Evolutionary conservation across 73 alveolate genomes (phyloP), one percentile per base, ranked within the genome.

Genomic region (Uronychia binucleata): DNA sequence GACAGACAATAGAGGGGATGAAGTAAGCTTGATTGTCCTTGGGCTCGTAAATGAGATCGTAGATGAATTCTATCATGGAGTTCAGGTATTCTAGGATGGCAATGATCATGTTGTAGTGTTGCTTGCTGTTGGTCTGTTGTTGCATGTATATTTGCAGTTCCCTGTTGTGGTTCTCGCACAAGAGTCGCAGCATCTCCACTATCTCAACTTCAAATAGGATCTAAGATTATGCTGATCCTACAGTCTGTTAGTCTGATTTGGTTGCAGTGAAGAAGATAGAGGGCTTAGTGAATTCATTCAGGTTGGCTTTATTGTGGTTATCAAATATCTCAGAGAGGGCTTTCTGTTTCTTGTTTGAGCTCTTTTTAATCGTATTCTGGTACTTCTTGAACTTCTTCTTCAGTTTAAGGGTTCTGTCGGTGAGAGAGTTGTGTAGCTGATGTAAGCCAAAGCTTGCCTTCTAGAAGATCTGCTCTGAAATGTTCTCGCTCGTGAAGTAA

Each of bases 71-170:
- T 11, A 46, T 46, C 67, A 46, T 46, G 67, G 67, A 46, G 67
- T 46, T 26, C 26, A 77, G 59, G 75, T 77, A 77, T 11, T 77
- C 84, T 26, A 34, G 26, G 74, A 77, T 77, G 0, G 32, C 75
- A 30, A 26, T 77, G 75, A 77, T 77, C 84, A 77, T 77, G 32
- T 77, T 58, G 84, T 77, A 77, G 1, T 77, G 31, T 19, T 58
- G 0, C 25, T 35, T 30, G 75, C 31, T 30, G 33, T 30, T 33
- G 19, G 84, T 34, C 33, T 77, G 75, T 26, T 28, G 27, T 13
- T 26, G 33, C 75, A 77, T 77, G 75, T 30, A 77, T 31, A 35
- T 28, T 33, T 77, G 84, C 14, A 77, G 34, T 35, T 77, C 34
- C 33, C 33, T 75, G 26, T 77, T 77, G 31, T 77, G 84, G 26